Conservation (phyloP, 208 protist genomes). For the Tritrichomonas foetus region DNA sequence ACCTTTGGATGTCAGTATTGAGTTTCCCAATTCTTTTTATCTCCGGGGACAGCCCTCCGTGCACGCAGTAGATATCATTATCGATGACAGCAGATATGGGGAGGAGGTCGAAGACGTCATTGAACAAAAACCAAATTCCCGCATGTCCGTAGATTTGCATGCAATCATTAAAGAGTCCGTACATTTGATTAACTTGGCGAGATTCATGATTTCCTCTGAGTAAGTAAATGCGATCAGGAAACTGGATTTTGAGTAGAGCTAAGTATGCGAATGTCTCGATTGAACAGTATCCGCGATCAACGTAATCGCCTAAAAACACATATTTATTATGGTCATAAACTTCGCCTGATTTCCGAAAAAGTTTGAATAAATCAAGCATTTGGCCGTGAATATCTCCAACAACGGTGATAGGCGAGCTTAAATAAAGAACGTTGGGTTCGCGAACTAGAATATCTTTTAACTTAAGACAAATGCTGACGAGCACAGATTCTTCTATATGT, state of each 20-base stretch:
- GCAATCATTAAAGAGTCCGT: conserved; percentile 79
- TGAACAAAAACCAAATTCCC: conserved; percentile 73
- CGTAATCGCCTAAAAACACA: conserved; percentile 38
- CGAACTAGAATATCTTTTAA: background rate
- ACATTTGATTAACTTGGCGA: conserved; percentile 81
- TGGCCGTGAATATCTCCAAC: conserved; percentile 33
- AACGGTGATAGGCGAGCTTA: conserved; percentile 13
- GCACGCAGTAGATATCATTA: background rate
- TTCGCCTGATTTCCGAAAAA: background rate
- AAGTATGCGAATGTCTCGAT: background rate
- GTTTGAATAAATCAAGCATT: background rate
- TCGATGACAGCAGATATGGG: conserved; percentile 67
- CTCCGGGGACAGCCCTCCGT: conserved; percentile 1
- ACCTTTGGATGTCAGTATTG: conserved; percentile 72
- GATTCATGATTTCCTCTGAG: conserved; percentile 85
- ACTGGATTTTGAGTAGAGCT: conserved; percentile 47
- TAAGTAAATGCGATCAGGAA: conserved; percentile 74
- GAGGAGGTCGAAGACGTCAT: conserved; percentile 74
- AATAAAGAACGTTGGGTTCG: background rate
- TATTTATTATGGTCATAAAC: background rate
- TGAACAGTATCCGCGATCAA: background rate
- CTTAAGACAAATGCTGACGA: background rate
- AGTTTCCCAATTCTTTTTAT: conserved; percentile 55
- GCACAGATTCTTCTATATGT: background rate
- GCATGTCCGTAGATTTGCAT: conserved; percentile 73